These are phyloP conservation scores for Lithohypha guttulata DNA, from an alignment of 2,329 filamentous ascomycete genomes.

Conservation along the genomic window DNA sequence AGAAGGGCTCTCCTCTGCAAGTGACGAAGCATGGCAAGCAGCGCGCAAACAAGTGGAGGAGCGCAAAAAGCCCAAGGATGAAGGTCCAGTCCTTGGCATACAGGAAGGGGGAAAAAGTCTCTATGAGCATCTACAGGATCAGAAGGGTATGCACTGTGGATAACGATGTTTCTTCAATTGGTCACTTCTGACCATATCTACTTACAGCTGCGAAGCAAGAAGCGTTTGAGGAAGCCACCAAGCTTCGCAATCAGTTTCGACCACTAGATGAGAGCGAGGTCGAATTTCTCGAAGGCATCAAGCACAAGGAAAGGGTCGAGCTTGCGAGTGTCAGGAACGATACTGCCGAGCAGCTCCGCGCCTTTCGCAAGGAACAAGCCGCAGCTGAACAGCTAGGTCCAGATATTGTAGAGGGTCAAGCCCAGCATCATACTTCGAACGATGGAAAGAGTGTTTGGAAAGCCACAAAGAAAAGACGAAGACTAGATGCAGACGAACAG, in stretches of 20 bases:
- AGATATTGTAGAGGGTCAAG: neutral
- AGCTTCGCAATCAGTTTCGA: conserved; percentile 42
- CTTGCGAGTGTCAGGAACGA: conserved; percentile 48
- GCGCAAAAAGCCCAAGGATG: neutral
- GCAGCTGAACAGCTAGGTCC: conserved; percentile 40
- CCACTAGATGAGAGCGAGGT: conserved; percentile 42
- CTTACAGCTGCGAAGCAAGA: conserved; percentile 38
- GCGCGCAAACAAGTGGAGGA: conserved; percentile 29
- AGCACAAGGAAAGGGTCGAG: conserved; percentile 46
- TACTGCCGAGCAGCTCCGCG: conserved; percentile 47
- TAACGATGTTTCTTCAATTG: neutral
- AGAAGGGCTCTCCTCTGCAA: conserved; percentile 25
- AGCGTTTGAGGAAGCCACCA: conserved; percentile 41
- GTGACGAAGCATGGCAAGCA: conserved; percentile 34
- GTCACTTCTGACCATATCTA: conserved; percentile 12
- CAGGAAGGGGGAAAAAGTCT: conserved; percentile 38
- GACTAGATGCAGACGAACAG: neutral
- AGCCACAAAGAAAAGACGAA: conserved; percentile 5
- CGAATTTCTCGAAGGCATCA: conserved; percentile 44
- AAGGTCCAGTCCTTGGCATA: conserved; percentile 12
- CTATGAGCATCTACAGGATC: conserved; percentile 38
- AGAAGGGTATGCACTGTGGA: conserved; percentile 36
- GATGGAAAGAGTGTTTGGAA: neutral
- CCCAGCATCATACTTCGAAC: neutral
- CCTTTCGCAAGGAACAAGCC: conserved; percentile 49